Evolutionary conservation across 495 filamentous ascomycete genomes (phyloP), one percentile per base, ranked within the genome.

Genomic region (Penicillium paxilli): DNA sequence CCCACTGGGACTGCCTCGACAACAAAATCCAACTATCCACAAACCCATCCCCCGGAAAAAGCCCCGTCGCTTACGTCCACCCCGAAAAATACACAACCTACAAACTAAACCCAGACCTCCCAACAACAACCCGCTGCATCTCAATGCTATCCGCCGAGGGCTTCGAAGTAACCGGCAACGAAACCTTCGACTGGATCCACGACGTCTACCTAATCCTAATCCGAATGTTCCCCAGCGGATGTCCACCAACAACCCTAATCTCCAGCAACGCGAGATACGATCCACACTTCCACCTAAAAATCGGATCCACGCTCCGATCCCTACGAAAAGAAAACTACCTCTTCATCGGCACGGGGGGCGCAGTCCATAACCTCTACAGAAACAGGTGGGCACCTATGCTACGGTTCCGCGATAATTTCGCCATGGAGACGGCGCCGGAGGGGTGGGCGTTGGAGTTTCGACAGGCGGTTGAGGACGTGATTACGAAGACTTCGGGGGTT

Each of bases 121-220:
- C 56, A 11, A 80, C 69, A 35, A 70, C 73, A 3, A 57, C 76
- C 8, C 67, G 69, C 1, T 78, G 77, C 63, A 69, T 83, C 38
- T 21, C 58, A 1, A 63, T 80, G 47, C 70, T 86, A 0, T 47
- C 58, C 19, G 42, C 57, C 3, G 74, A 69, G 5, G 79, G 79
- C n/a, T 81, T 84, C 70, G 73, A 80, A 46, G 77, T 71, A 4
- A 42, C 62, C 7, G 63, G 59, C 2, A 83, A 85, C 59, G 26
- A 58, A 1, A 73, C 55, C 0, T 85, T 86, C 59, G 79, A 84
- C 55, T 85, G 82, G 83, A 85, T 86, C 60, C 82, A 86, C 69
- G 83, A 87, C 63, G 83, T 82, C 8, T 85, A 80, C 58, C 74
- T 85, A 5, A 80, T 86, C 50, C 70, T 85, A 22, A 83, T 85